Percentiles rank a stretch among this genome's conserved stretches.
These are phyloP conservation scores for Chlorella sp. DNA, from an alignment of 139 green algal genomes.

Conservation along the genomic window DNA sequence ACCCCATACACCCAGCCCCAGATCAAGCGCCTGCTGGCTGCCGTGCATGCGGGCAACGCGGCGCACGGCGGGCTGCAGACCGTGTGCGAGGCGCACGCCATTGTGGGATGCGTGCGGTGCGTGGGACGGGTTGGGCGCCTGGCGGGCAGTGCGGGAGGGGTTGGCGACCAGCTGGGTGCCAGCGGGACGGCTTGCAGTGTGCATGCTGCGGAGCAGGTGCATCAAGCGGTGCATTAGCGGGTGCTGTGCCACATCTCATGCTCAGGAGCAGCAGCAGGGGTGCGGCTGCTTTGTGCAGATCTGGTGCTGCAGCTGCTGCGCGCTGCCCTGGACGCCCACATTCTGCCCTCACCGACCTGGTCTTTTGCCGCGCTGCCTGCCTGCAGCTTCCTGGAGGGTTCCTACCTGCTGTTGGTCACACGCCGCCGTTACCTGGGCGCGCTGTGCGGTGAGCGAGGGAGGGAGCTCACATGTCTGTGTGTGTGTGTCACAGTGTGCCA, in stretches of 20 bases:
- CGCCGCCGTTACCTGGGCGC: conserved; percentile 70
- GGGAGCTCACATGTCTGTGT: too few relatives aligned
- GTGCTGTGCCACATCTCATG: too few relatives aligned
- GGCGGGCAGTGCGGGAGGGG: too few relatives aligned
- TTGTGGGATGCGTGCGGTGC: conserved; percentile 78
- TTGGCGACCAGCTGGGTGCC: too few relatives aligned
- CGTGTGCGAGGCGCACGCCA: conserved; percentile 67
- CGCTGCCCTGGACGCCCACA: too few relatives aligned
- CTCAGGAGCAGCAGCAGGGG: conserved; percentile 34
- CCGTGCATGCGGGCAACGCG: conserved; percentile 59
- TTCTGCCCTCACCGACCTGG: not conserved
- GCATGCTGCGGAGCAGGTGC: too few relatives aligned
- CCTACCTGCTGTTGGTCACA: conserved; percentile 93
- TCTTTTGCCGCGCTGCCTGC: not conserved
- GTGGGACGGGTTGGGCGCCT: too few relatives aligned
- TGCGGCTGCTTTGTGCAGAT: not conserved
- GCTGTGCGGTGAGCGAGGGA: conserved; percentile 66
- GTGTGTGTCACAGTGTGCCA: not conserved
- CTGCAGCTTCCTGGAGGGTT: conserved; percentile 54
- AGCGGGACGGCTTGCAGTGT: too few relatives aligned
- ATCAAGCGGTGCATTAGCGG: too few relatives aligned
- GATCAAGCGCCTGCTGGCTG: conserved; percentile 53
- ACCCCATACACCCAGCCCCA: conserved; percentile 63
- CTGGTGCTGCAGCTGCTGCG: not conserved
- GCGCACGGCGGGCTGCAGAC: conserved; percentile 62